A percentile compares a stretch with the other conserved stretches of the same genome.
Evolutionary conservation across 2,329 filamentous ascomycete genomes (phyloP).

Genomic region (Claviceps arundinis): DNA sequence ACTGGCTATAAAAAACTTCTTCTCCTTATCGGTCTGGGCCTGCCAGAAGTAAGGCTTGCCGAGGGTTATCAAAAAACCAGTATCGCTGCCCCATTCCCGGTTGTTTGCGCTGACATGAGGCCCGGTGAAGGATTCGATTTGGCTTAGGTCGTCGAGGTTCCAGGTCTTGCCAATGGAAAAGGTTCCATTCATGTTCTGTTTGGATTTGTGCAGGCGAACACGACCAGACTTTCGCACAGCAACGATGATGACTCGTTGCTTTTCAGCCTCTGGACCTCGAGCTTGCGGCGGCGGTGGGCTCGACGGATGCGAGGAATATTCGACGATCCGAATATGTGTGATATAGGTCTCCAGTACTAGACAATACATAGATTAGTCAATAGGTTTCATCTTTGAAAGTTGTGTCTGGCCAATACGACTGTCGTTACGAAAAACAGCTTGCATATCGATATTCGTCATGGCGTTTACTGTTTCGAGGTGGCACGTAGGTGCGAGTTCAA

Average conservation of each 20-base stretch:
- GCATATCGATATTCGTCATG: background rate
- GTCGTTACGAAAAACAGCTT: background rate
- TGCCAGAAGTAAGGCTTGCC: constrained; percentile 97
- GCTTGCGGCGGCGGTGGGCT: constrained; percentile 70
- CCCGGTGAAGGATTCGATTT: constrained; percentile 70
- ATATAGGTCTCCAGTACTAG: constrained; percentile 73
- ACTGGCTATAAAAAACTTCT: constrained; percentile 96
- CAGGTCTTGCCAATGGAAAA: constrained; percentile 98
- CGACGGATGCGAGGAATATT: constrained; percentile 74
- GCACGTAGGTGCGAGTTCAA: constrained; percentile 11
- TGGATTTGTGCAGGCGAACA: constrained; percentile 91
- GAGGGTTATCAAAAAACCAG: constrained; percentile 77
- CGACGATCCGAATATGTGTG: constrained; percentile 83
- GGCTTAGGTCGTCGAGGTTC: constrained; percentile 80
- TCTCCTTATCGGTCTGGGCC: constrained; percentile 85
- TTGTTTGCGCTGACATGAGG: constrained; percentile 41
- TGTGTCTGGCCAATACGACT: too few relatives aligned
- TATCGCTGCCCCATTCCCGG: constrained; percentile 67
- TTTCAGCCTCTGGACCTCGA: constrained; percentile 59
- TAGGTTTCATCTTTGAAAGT: background rate
- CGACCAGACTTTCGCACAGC: constrained; percentile 84
- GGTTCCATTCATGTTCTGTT: constrained; percentile 84
- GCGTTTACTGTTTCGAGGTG: background rate
- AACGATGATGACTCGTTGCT: constrained; percentile 82
- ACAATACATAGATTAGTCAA: constrained; percentile 7